These are phyloP conservation scores for Aureobasidium pullulans DNA, from an alignment of 2,329 filamentous ascomycete genomes.

Conservation along the genomic window DNA sequence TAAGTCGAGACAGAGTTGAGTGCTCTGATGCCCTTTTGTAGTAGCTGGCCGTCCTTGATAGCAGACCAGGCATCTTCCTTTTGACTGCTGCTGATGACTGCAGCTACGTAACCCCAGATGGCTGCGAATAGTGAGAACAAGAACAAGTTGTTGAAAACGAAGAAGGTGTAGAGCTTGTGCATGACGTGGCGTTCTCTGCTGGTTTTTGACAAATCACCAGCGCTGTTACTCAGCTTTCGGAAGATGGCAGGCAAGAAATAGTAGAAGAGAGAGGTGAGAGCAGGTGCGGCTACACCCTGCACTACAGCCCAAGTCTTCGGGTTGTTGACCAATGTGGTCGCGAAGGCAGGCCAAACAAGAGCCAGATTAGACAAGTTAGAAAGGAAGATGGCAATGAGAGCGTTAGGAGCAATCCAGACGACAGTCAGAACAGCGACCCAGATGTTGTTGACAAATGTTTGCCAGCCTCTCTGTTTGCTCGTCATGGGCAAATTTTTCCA, in stretches of 20 bases:
- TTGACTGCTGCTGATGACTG: slow-evolving; percentile 53
- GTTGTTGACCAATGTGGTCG: slow-evolving; percentile 54
- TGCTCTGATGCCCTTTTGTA: slow-evolving; percentile 58
- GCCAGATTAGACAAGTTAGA: slow-evolving; percentile 78
- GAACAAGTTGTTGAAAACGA: slow-evolving; percentile 93
- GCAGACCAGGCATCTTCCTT: slow-evolving; percentile 60
- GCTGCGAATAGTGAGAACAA: slow-evolving; percentile 90
- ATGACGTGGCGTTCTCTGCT: slow-evolving; percentile 87
- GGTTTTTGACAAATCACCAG: slow-evolving; percentile 86
- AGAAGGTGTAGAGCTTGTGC: slow-evolving; percentile 87
- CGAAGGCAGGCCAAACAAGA: slow-evolving; percentile 70
- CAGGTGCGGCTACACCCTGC: slow-evolving; percentile 85
- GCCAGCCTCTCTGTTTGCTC: slow-evolving; percentile 60
- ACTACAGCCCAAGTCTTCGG: slow-evolving; percentile 72
- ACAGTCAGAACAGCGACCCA: slow-evolving; percentile 78
- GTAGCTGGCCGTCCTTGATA: slow-evolving; percentile 57
- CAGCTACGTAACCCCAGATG: slow-evolving; percentile 64
- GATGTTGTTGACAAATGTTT: slow-evolving; percentile 69
- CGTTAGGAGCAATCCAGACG: slow-evolving; percentile 86
- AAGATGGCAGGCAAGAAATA: slow-evolving; percentile 85
- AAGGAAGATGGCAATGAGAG: slow-evolving; percentile 87
- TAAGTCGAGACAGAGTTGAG: slow-evolving; percentile 79
- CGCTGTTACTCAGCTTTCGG: slow-evolving; percentile 71
- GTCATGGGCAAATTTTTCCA: slow-evolving; percentile 85
- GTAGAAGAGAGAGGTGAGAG: slow-evolving; percentile 80